Base-by-base conservation (phyloP, 345 rosid genomes). In the Boechera retrofracta region DNA sequence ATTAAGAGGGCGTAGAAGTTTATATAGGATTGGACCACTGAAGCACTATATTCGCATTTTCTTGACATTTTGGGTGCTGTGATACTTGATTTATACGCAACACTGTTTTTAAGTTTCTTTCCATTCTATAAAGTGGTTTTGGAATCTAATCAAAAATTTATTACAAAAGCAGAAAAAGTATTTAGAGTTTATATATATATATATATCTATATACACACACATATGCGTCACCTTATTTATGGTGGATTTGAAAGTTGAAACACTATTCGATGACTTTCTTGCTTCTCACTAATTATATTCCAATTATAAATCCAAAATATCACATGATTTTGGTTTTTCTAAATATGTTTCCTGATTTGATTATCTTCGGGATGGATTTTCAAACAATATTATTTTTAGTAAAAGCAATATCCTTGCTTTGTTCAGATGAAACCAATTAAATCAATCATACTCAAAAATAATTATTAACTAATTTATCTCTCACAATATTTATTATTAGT, bases 221-320 rank as follows among this genome's bases (percentile, higher is more conserved):
- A 16, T 16, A 16, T 16, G 16, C 18, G 13, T 51, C 36, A 31
- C 5, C 44, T 61, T 73, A 39, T 73, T 10, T 18, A 53, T 53
- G 77, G 45, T 41, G 70, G 54, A 3, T 73, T 53, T 73, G 77
- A 64, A 73, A 41, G 55, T 64, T 53, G 41, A 31, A 31, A 48
- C 44, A 73, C 31, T 42, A 54, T 53, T 54, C 35, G 6, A 42
- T 73, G 76, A 49, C 42, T 49, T 61, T 61, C 52, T 61, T 62
- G 69, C 52, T 18, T 32, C 42, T 58, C 31, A 31, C 26, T 42
- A 29, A 31, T 11, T 55, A 39, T n/a, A 5, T 56, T 6, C 33
- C 42, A 54, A 15, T 54, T 28, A 26, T 53, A 26, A 38, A 26
- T 8, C 49, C 7, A 32, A 16, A 7, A 36, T 26, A 67, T 67